A percentile compares a stretch with the other conserved stretches of the same genome.
These are phyloP conservation scores for Xylaria sp. DNA, from an alignment of 2,329 filamentous ascomycete species.

Conservation along the genomic window DNA sequence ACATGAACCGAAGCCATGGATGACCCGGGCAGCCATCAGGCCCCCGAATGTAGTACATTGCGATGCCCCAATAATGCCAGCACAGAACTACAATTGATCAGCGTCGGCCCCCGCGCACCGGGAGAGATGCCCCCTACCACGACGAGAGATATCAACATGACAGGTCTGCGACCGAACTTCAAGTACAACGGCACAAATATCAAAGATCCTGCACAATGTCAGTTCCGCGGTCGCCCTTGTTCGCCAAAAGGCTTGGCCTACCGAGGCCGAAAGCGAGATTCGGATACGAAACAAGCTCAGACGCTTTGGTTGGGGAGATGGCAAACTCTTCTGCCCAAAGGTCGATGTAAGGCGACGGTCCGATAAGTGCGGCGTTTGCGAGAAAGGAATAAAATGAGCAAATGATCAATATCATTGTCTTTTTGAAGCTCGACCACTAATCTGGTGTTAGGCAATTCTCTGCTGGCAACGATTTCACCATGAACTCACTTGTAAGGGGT, in stretches of 20 bases:
- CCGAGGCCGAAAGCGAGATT: constrained; percentile 70
- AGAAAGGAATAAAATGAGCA: constrained; percentile 69
- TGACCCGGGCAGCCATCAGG: constrained; percentile 55
- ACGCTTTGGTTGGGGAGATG: constrained; percentile 62
- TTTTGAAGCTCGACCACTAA: constrained; percentile 67
- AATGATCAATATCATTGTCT: constrained; percentile 66
- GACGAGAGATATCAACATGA: constrained; percentile 56
- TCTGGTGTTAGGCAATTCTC: constrained; percentile 28
- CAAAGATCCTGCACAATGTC: constrained; percentile 55
- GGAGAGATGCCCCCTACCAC: constrained; percentile 44
- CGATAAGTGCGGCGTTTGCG: constrained; percentile 66
- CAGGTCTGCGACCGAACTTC: constrained; percentile 57
- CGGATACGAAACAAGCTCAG: constrained; percentile 68
- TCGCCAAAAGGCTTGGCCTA: constrained; percentile 26
- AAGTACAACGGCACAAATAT: constrained; percentile 68
- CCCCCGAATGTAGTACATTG: constrained; percentile 52
- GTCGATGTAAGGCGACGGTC: constrained; percentile 68
- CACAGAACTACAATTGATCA: constrained; percentile 50
- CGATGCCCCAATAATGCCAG: constrained; percentile 55
- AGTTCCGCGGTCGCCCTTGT: constrained; percentile 13
- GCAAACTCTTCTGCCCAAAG: constrained; percentile 65
- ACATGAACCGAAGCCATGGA: constrained; percentile 56
- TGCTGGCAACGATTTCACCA: not conserved
- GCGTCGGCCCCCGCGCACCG: not conserved
- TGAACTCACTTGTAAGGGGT: constrained; percentile 45